Base-by-base conservation (phyloP, 2,329 filamentous ascomycete genomes). In the Phialophora tarda region DNA sequence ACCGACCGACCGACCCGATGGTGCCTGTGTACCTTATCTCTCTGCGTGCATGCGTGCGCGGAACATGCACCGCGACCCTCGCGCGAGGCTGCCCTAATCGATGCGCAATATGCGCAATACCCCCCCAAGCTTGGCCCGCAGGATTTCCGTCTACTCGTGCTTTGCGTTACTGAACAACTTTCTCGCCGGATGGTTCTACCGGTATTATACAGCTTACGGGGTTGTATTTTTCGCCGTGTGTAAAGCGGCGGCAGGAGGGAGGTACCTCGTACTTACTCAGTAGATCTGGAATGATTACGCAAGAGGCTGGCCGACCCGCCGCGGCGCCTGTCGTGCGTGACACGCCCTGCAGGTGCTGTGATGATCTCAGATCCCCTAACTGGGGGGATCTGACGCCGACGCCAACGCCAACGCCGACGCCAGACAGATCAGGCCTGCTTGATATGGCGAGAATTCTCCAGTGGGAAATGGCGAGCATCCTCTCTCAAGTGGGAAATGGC, bases 101-200 rank as follows among this genome's bases (percentile, higher is more conserved):
- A 26, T 30, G n/a, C n/a, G 38, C 56, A 26, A 41, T 1, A 26
- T 44, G 34, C 56, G 8, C n/a, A 41, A n/a, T 44, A 1, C 14
- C 1, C 30, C 5, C 14, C 1, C 30, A 44, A 12, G 2, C 32
- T 34, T 34, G 38, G 17, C 38, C 38, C 38, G 14, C 6, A n/a
- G 17, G 38, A 44, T 44, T 44, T 21, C 38, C 38, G 38, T 44
- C n/a, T 26, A 3, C 38, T n/a, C 8, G 30, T 30, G 30, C 30
- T 26, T 26, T 12, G 32, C 12, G 12, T 34, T 14, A 14, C 38
- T 41, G 38, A 17, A 6, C 38, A 44, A 44, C 28, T 44, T 24
- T 14, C n/a, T n/a, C 17, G 56, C 56, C 38, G 56, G 12, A 47
- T 47, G 56, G 56, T 47, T 59, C 56, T 47, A 47, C 56, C 38